phyloP scores from a whole-genome alignment of 768 basidiomycete genomes.

The Boletales sp. region DNA sequence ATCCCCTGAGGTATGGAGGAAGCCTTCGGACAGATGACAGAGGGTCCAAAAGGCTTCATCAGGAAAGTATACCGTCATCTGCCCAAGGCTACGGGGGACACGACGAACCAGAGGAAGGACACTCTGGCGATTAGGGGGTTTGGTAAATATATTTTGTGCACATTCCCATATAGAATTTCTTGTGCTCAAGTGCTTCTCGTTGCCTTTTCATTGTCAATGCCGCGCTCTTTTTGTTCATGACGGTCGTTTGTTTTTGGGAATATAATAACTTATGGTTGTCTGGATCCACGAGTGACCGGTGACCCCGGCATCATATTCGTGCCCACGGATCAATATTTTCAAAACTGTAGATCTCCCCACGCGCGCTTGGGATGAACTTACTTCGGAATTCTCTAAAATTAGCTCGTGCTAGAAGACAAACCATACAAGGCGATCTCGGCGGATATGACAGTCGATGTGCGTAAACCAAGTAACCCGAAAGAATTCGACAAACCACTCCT shows the following conservation, averaged over 20 bases:
- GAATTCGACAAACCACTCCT: constrained; percentile 8
- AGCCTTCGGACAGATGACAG: constrained; percentile 46
- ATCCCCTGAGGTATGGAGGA: constrained; percentile 32
- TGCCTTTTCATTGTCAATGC: constrained; percentile 14
- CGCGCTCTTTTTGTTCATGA: constrained; percentile 14
- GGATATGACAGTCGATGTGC: constrained; percentile 9
- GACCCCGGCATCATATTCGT: constrained; percentile 9
- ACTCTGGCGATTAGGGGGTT: constrained; percentile 30
- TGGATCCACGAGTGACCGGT: not conserved
- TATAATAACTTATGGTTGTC: constrained; percentile 17
- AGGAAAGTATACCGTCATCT: constrained; percentile 34
- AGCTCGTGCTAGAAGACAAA: constrained; percentile 2
- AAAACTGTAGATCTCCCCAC: constrained; percentile 28
- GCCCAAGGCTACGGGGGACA: constrained; percentile 23
- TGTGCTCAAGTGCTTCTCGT: constrained; percentile 27
- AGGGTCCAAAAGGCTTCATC: constrained; percentile 58
- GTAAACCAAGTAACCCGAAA: constrained; percentile 19
- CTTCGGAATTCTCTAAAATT: constrained; percentile 21
- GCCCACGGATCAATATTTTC: constrained; percentile 21
- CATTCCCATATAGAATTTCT: constrained; percentile 32
- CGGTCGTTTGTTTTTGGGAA: constrained; percentile 15
- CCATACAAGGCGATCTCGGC: constrained; percentile 26
- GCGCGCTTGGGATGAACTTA: constrained; percentile 2
- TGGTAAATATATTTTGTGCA: constrained; percentile 18
- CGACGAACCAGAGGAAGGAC: constrained; percentile 31